These are phyloP conservation scores for Dianthus caryophyllus DNA, from an alignment of 148 eudicot genomes.

Conservation along the genomic window DNA sequence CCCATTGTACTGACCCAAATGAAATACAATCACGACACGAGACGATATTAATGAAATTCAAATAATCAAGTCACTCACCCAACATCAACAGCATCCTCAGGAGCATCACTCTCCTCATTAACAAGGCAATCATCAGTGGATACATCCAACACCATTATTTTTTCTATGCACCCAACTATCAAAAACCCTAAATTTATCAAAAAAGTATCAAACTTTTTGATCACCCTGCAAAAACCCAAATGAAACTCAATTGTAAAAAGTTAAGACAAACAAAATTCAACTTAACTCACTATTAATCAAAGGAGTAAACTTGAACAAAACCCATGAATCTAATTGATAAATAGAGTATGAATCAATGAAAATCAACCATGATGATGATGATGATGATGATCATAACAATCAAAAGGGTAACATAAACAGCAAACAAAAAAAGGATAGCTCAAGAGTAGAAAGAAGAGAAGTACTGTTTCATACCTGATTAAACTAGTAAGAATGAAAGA, in stretches of 20 bases:
- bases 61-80: conserved; percentile 29
- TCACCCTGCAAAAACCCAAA: conserved; percentile 21
- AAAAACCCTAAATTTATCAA: conserved; percentile 8
- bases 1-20: neutral
- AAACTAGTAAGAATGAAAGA: neutral
- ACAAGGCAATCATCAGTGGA: conserved; percentile 26
- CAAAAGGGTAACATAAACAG: too few relatives aligned
- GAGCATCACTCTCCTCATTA: conserved; percentile 25
- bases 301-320: too few relatives aligned
- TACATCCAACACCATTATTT: conserved; percentile 35
- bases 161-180: neutral
- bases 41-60: neutral
- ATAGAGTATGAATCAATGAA: neutral
- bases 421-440: too few relatives aligned
- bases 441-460: neutral
- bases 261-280: too few relatives aligned
- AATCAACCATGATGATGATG: neutral
- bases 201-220: neutral
- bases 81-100: conserved; percentile 26
- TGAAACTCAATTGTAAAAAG: neutral
- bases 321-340: neutral
- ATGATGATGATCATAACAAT: neutral
- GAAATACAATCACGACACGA: neutral
- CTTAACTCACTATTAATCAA: too few relatives aligned
- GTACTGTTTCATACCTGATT: neutral